Conservation (phyloP, 2,329 filamentous ascomycete genomes). For the Penicillium sp. region DNA sequence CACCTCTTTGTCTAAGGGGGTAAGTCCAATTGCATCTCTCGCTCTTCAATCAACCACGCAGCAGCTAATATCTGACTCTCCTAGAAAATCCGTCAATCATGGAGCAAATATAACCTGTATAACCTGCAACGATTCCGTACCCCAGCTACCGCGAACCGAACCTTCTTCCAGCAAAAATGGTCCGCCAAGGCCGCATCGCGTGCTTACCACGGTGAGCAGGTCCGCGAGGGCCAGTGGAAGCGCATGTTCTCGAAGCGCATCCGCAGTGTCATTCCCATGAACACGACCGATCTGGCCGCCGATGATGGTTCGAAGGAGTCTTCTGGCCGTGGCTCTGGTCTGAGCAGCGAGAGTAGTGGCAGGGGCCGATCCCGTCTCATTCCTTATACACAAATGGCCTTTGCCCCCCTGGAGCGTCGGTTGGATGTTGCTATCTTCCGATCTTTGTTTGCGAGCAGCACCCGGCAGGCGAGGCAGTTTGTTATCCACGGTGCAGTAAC, state of each 20-base stretch:
- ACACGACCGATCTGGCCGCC: conserved; percentile 76
- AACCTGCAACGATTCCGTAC: conserved; percentile 69
- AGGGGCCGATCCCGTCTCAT: conserved; percentile 55
- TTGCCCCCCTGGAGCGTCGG: conserved; percentile 86
- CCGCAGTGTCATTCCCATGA: conserved; percentile 83
- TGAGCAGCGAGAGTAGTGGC: conserved; percentile 49
- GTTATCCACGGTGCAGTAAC: conserved; percentile 91
- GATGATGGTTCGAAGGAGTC: conserved; percentile 84
- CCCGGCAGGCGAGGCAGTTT: conserved; percentile 91
- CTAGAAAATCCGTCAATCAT: conserved; percentile 92
- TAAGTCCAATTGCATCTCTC: conserved; percentile 33
- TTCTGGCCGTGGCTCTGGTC: conserved; percentile 80
- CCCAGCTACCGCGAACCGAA: conserved; percentile 58
- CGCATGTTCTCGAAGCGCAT: conserved; percentile 87
- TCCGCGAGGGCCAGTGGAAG: conserved; percentile 91
- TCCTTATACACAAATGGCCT: conserved; percentile 97
- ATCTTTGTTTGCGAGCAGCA: conserved; percentile 90
- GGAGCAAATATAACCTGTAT: conserved; percentile 97
- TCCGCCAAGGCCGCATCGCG: conserved; percentile 80
- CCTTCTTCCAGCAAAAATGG: conserved; percentile 99
- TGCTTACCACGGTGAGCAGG: conserved; percentile 92
- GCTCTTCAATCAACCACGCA: background rate
- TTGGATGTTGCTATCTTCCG: conserved; percentile 95
- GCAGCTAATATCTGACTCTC: conserved; percentile 18
- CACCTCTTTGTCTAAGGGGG: conserved; percentile 49